Conservation (phyloP, 2,329 filamentous ascomycete species). For the Pestalotiopsis sp. region DNA sequence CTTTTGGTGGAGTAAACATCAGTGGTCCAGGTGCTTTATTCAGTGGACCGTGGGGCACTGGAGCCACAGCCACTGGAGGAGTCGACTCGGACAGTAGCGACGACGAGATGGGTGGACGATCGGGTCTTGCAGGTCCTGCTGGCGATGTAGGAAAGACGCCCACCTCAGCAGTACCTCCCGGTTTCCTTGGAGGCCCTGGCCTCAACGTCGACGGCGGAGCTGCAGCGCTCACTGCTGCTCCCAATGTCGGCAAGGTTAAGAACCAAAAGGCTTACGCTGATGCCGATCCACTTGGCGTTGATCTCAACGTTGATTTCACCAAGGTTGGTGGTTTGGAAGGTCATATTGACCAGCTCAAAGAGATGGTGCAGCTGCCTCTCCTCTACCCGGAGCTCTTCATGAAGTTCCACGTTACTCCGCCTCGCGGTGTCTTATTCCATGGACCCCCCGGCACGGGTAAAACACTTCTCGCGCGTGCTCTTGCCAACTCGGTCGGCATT, state of each 20-base stretch:
- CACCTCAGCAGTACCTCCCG: slow-evolving; percentile 48
- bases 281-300: slow-evolving; percentile 90
- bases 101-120: slow-evolving; percentile 76
- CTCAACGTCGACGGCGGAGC: slow-evolving; percentile 41
- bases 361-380: slow-evolving; percentile 95
- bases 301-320: slow-evolving; percentile 89
- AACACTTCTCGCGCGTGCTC: slow-evolving; percentile 88
- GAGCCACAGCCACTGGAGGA: slow-evolving; percentile 61
- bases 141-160: slow-evolving; percentile 67
- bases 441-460: slow-evolving; percentile 97
- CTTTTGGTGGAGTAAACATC: slow-evolving; percentile 75
- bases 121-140: slow-evolving; percentile 36
- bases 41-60: slow-evolving; percentile 73
- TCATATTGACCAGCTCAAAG: slow-evolving; percentile 95
- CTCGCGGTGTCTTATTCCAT: slow-evolving; percentile 93
- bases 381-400: slow-evolving; percentile 94
- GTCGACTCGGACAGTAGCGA: slow-evolving; percentile 96
- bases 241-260: slow-evolving; percentile 91
- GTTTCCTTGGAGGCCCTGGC: slow-evolving; percentile 44
- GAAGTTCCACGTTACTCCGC: slow-evolving; percentile 89
- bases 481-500: slow-evolving; percentile 87
- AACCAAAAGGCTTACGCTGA: slow-evolving; percentile 90
- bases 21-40: slow-evolving; percentile 73
- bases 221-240: slow-evolving; percentile 51
- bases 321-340: slow-evolving; percentile 90